Conservation (phyloP, 1,284 basidiomycete genomes). For the Rugosomyces carneus region DNA sequence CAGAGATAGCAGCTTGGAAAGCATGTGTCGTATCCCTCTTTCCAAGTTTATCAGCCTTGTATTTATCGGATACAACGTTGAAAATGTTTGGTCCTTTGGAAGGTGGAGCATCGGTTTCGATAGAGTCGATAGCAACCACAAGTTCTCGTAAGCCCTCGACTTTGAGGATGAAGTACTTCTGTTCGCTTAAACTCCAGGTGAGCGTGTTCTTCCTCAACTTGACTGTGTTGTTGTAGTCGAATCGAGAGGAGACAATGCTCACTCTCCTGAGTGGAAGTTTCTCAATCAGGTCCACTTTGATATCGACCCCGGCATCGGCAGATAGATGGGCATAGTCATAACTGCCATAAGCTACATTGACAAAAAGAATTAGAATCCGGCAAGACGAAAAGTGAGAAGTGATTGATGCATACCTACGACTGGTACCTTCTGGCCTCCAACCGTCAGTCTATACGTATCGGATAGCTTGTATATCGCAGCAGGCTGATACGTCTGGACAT, state of each 20-base stretch:
- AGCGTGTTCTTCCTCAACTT: constrained; percentile 11
- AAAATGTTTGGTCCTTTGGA: constrained; percentile 13
- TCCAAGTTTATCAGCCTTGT: constrained; percentile 15
- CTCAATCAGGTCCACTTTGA: constrained; percentile 11
- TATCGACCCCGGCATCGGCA: constrained; percentile 9
- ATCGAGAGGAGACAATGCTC: constrained; percentile 12
- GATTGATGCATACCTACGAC: constrained; percentile 11
- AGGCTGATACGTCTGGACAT: constrained; percentile 14
- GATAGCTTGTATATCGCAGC: constrained; percentile 12
- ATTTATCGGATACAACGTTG: constrained; percentile 13
- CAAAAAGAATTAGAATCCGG: background rate
- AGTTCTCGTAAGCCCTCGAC: constrained; percentile 16
- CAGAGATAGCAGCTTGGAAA: constrained; percentile 13
- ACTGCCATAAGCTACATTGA: constrained; percentile 3
- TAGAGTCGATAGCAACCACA: constrained; percentile 16
- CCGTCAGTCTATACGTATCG: constrained; percentile 9
- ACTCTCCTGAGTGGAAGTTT: constrained; percentile 10
- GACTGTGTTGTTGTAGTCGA: constrained; percentile 12
- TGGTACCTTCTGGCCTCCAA: constrained; percentile 12
- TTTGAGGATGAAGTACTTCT: constrained; percentile 14
- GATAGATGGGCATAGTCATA: constrained; percentile 18
- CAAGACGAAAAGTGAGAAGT: background rate
- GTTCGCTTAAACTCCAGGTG: constrained; percentile 10
- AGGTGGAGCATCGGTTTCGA: constrained; percentile 9
- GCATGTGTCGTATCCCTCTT: constrained; percentile 10